A percentile compares a stretch with the other conserved stretches of the same genome.
These are phyloP conservation scores for Prunus kanzakura DNA, from an alignment of 306 rosid genomes.

Conservation along the genomic window DNA sequence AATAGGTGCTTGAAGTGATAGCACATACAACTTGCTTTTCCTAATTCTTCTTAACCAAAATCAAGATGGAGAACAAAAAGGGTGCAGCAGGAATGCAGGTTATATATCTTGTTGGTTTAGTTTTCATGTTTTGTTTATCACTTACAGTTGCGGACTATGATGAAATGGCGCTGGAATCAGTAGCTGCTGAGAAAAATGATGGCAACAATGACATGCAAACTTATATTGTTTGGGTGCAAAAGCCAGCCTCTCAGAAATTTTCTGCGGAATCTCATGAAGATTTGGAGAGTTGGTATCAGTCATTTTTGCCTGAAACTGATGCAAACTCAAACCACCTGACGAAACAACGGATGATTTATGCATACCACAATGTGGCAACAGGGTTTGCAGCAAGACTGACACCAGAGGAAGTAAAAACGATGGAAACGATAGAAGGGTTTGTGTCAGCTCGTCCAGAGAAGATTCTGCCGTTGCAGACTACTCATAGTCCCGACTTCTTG, in stretches of 20 bases:
- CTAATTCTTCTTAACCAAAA: conserved; percentile 2
- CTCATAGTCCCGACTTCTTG: conserved; percentile 53
- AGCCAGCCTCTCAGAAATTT: conserved; percentile 28
- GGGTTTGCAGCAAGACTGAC: conserved; percentile 71
- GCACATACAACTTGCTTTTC: neutral
- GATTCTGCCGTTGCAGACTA: conserved; percentile 45
- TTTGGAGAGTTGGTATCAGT: conserved; percentile 45
- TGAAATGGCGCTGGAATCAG: no score
- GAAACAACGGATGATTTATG: conserved; percentile 28
- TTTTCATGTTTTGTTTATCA: conserved; percentile 19
- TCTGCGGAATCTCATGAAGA: conserved; percentile 25
- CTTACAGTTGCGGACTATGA: neutral
- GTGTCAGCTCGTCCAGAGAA: conserved; percentile 44
- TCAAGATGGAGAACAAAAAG: conserved; percentile 31
- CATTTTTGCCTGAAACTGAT: conserved; percentile 50
- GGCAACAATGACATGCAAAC: conserved; percentile 15
- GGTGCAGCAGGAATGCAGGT: neutral
- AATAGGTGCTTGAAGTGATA: neutral
- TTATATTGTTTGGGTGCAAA: conserved; percentile 55
- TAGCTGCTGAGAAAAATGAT: no score
- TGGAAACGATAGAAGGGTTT: conserved; percentile 46
- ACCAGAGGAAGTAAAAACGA: conserved; percentile 34
- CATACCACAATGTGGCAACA: conserved; percentile 45
- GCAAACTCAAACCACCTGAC: conserved; percentile 16
- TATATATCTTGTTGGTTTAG: conserved; percentile 24